A percentile compares a stretch with the other conserved stretches of the same genome.
Evolutionary conservation across 2,329 filamentous ascomycete genomes (phyloP).

Genomic region (Exophiala xenobiotica): DNA sequence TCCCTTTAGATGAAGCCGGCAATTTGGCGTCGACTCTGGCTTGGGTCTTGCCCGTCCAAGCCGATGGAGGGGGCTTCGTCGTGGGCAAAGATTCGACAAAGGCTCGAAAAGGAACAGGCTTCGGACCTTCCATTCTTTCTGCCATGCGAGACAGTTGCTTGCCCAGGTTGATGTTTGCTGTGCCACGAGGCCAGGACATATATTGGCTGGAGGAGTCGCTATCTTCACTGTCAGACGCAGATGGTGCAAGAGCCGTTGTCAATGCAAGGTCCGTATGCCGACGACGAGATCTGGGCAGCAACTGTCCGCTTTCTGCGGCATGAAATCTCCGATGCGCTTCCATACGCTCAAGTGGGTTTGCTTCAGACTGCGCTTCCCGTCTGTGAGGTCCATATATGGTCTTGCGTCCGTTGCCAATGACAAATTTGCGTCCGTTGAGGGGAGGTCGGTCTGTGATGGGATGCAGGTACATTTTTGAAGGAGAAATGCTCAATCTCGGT

Average conservation of each 20-base stretch:
- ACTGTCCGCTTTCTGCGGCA: slow-evolving; percentile 30
- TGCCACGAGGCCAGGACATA: slow-evolving; percentile 26
- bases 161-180: slow-evolving; percentile 18
- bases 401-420: slow-evolving; percentile 16
- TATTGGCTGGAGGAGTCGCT: slow-evolving; percentile 15
- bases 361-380: slow-evolving; percentile 15
- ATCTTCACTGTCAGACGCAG: slow-evolving; percentile 21
- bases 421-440: slow-evolving; percentile 18
- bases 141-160: slow-evolving; percentile 21
- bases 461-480: slow-evolving; percentile 19
- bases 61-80: slow-evolving; percentile 24
- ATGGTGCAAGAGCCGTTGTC: slow-evolving; percentile 17
- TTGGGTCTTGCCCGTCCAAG: slow-evolving; percentile 29
- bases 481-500: neutral
- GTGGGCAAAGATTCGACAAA: slow-evolving; percentile 26
- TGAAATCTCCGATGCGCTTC: slow-evolving; percentile 29
- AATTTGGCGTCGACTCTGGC: slow-evolving; percentile 24
- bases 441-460: slow-evolving; percentile 6
- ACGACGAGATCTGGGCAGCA: slow-evolving; percentile 19
- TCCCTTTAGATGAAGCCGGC: slow-evolving; percentile 15
- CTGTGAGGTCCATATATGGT: slow-evolving; percentile 5
- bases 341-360: slow-evolving; percentile 27
- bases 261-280: slow-evolving; percentile 13
- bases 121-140: slow-evolving; percentile 21
- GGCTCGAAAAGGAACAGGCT: slow-evolving; percentile 25